Base-by-base conservation (phyloP, 495 filamentous ascomycete genomes). In the Xylaria venustula region DNA sequence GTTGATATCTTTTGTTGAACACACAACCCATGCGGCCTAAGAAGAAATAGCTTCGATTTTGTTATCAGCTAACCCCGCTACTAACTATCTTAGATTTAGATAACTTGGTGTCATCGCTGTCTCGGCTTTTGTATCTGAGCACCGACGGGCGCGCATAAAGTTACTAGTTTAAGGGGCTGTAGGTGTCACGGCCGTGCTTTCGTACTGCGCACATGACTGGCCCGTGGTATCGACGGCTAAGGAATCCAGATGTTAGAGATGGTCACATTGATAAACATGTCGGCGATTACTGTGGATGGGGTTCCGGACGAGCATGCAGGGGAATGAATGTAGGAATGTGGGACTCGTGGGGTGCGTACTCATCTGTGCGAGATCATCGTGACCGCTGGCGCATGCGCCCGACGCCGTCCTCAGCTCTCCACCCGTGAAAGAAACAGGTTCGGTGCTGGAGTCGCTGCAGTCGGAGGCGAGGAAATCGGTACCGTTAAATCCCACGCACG, bases 401-500 rank as follows among this genome's bases (percentile, higher is more conserved):
- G 54, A 63, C 0, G 62, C 28, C 52, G 67, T 49, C 15, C 64
- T 60, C 11, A 58, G 51, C 36, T 60, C 62, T 12, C 68, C 66
- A 14, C 62, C 63, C 15, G 67, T 64, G 30, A 72, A 68, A 20
- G 60, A 60, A 25, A 67, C 68, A 15, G 62, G 63, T n/a, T 64
- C 52, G n/a, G 65, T 17, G 22, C 51, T 59, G 17, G 52, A 15
- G 1, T 48, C 53, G n/a, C 44, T 61, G 51, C 71, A 74, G 54
- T 69, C 64, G 34, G 68, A 59, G 20, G 70, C 68, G 25, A 45
- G 50, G 66, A 71, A 71, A 37, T 45, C 22, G n/a, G 65, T 66
- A 15, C 61, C 55, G 51, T 71, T 71, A 48, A 69, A 71, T 2
- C 60, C 72, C 2, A 74, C 54, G 60, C 72, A 74, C 26, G 61